Conservation (phyloP, 257 asterid species). For the Vinca minor region DNA sequence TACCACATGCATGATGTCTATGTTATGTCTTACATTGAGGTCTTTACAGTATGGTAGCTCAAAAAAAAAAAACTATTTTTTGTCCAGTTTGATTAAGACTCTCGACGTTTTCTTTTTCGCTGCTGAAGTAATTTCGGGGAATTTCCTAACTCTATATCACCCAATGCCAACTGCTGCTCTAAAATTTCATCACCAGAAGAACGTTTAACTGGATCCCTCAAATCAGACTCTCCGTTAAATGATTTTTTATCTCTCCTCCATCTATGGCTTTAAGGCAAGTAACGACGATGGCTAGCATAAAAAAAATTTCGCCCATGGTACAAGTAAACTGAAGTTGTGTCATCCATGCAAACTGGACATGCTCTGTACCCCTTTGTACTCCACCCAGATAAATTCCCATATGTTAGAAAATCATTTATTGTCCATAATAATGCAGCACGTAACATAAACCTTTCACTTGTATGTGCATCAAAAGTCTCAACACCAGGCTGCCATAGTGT, state of each 20-base stretch:
- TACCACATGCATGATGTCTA: too few relatives aligned
- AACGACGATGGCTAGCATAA: neutral
- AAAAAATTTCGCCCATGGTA: neutral
- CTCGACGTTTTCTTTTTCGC: neutral
- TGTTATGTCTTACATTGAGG: neutral
- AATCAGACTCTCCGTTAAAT: too few relatives aligned
- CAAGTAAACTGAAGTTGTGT: too few relatives aligned
- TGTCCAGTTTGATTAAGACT: neutral
- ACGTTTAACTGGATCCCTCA: too few relatives aligned
- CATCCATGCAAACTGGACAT: neutral
- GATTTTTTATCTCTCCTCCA: neutral
- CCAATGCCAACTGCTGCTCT: neutral
- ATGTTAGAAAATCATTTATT: neutral
- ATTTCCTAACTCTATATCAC: neutral
- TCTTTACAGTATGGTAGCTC: neutral
- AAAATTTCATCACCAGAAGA: neutral
- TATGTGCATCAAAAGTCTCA: neutral
- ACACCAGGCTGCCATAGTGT: neutral
- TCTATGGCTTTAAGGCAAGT: neutral
- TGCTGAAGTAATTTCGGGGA: neutral
- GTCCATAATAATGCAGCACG: slow-evolving; percentile 3
- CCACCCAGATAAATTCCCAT: slow-evolving; percentile 1
- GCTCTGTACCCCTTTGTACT: slow-evolving; percentile 1
- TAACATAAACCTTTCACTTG: too few relatives aligned
- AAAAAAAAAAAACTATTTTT: neutral